These are phyloP conservation scores for Monosporascus sp. DNA, from an alignment of 2,329 filamentous ascomycete genomes.

Conservation along the genomic window DNA sequence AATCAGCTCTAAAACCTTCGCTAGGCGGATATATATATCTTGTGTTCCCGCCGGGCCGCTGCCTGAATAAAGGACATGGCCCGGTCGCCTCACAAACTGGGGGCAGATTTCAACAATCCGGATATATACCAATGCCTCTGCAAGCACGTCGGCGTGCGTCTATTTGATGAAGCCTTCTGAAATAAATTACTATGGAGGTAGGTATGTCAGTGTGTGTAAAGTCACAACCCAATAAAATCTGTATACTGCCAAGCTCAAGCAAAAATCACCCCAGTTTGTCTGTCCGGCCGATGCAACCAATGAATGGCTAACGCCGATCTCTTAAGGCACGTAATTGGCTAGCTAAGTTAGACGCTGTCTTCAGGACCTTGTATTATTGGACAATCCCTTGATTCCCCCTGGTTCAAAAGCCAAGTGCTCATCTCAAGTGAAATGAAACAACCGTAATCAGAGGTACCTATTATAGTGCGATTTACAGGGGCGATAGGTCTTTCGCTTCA, in stretches of 20 bases:
- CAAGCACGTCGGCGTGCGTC: too few relatives aligned
- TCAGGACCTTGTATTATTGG: constrained; percentile 16
- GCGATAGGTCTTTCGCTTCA: neutral
- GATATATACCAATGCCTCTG: too few relatives aligned
- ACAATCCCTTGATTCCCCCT: constrained; percentile 12
- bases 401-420: constrained; percentile 15
- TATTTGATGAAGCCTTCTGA: too few relatives aligned
- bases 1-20: too few relatives aligned
- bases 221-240: neutral
- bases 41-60: too few relatives aligned
- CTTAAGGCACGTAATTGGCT: neutral
- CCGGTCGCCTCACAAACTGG: too few relatives aligned
- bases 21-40: too few relatives aligned
- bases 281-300: constrained; percentile 6
- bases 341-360: neutral
- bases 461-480: neutral
- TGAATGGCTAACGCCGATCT: constrained; percentile 6
- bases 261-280: neutral
- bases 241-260: neutral
- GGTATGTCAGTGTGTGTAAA: neutral
- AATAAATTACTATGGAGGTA: too few relatives aligned
- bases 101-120: too few relatives aligned
- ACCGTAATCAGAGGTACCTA: constrained; percentile 1
- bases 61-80: too few relatives aligned
- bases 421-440: constrained; percentile 24